Evolutionary conservation across 1,284 basidiomycete genomes (phyloP), one percentile per base, ranked within the genome.

Genomic region (Ceratobasidium sp.): DNA sequence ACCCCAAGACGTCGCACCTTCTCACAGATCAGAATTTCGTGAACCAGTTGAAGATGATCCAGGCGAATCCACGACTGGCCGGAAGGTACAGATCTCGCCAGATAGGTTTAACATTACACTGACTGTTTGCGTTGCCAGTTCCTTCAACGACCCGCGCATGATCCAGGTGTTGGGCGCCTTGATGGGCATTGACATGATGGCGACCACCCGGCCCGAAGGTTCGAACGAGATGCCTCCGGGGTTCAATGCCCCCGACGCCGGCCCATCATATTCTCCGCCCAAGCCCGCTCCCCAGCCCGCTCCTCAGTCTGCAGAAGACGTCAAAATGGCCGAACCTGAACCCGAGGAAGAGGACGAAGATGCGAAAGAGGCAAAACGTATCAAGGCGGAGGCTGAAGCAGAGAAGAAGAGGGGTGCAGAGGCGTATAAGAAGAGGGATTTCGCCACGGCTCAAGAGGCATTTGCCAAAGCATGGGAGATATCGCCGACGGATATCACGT

Each of bases 181-280:
- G 79, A 96, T 98, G 94, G 96, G 96, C 66, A 90, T 99, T 81
- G 96, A 99, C 85, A 90, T 99, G 84, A 92, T 95, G 84, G 96
- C 93, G 69, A 95, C 95, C 85, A 88, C 91, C 78, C 89, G 96
- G 77, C 92, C 94, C 35, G 94, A 96, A 86, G 96, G 95, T 55
- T 95, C 94, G 8, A 89, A 93, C 78, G 94, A 95, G 78, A 86
- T 93, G 71, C 94, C 94, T 5, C 88, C 91, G 3, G 92, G 91
- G 69, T 71, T 65, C 59, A n/a, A n/a, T 33, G 46, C 77, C 62
- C 55, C 81, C 23, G 44, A 71, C 14, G 54, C 82, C 38, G 81
- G 84, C 3, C 81, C 87, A 38, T 83, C 87, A 44, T 83, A 87
- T n/a, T 81, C 86, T 12, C 81, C 83, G 6, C 77, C 83, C 18